Conservation (phyloP, 2,329 filamentous ascomycete species). For the Colletotrichum abscissum region DNA sequence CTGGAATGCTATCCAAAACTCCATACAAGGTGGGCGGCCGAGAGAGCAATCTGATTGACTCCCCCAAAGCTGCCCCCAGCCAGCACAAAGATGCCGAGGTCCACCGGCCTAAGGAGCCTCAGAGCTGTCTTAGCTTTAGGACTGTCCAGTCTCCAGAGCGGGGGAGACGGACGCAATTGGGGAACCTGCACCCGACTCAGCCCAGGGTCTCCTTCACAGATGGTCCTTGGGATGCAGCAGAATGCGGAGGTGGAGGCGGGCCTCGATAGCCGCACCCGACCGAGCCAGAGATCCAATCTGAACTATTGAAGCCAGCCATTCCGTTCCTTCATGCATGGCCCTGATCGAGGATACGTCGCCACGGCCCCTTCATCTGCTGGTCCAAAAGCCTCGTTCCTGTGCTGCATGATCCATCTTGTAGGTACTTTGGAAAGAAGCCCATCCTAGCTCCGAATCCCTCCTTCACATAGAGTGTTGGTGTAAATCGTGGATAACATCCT, state of each 20-base stretch:
- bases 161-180: neutral
- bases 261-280: slow-evolving; percentile 25
- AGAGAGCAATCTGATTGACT: no score
- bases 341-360: neutral
- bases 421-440: neutral
- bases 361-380: neutral
- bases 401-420: neutral
- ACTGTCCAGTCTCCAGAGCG: neutral
- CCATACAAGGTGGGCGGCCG: slow-evolving; percentile 6
- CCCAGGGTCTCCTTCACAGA: neutral
- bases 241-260: slow-evolving; percentile 14
- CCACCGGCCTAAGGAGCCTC: slow-evolving; percentile 18
- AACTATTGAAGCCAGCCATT: no score
- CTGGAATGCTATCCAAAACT: neutral
- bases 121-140: neutral
- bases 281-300: slow-evolving; percentile 5
- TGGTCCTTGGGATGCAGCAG: neutral
- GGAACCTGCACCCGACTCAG: neutral
- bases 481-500: neutral
- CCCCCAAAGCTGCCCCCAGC: neutral
- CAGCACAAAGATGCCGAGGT: slow-evolving; percentile 36
- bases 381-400: neutral
- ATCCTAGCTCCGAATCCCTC: neutral
- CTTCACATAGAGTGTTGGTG: neutral
- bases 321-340: neutral